These are phyloP conservation scores for Bremia lactucae DNA, from an alignment of 352 stramenopile species.

Conservation along the genomic window DNA sequence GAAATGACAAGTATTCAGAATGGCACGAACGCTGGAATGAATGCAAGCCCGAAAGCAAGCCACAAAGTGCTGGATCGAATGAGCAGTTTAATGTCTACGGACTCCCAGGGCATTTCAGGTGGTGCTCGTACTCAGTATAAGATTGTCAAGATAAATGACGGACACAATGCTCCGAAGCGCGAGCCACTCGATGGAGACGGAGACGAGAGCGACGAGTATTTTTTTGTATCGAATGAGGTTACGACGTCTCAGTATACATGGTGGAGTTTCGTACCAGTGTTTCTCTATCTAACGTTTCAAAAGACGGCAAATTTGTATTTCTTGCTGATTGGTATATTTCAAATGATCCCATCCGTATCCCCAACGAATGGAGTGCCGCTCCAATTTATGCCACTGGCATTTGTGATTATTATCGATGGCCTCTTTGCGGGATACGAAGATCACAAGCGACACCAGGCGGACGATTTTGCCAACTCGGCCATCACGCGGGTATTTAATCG, in stretches of 20 bases:
- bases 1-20: conserved; percentile 29
- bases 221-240: conserved; percentile 71
- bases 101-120: conserved; percentile 22
- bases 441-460: conserved; percentile 72
- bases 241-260: conserved; percentile 83
- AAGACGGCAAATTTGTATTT: conserved; percentile 87
- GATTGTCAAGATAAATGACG: conserved; percentile 65
- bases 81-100: conserved; percentile 50
- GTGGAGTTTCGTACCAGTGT: conserved; percentile 84
- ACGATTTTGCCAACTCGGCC: conserved; percentile 64
- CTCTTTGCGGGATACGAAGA: conserved; percentile 80
- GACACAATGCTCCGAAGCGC: conserved; percentile 19
- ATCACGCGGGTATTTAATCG: conserved; percentile 59
- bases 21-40: conserved; percentile 7
- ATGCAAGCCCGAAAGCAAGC: conserved; percentile 18
- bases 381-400: conserved; percentile 72
- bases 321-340: conserved; percentile 80
- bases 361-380: conserved; percentile 71
- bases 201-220: conserved; percentile 17
- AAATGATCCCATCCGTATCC: conserved; percentile 76
- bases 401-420: conserved; percentile 76
- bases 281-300: conserved; percentile 80
- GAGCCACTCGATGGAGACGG: conserved; percentile 4
- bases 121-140: conserved; percentile 41
- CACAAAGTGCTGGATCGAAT: conserved; percentile 24